These are phyloP conservation scores for Aaosphaeria pasadenensis DNA, from an alignment of 2,329 filamentous ascomycete genomes.

Conservation along the genomic window DNA sequence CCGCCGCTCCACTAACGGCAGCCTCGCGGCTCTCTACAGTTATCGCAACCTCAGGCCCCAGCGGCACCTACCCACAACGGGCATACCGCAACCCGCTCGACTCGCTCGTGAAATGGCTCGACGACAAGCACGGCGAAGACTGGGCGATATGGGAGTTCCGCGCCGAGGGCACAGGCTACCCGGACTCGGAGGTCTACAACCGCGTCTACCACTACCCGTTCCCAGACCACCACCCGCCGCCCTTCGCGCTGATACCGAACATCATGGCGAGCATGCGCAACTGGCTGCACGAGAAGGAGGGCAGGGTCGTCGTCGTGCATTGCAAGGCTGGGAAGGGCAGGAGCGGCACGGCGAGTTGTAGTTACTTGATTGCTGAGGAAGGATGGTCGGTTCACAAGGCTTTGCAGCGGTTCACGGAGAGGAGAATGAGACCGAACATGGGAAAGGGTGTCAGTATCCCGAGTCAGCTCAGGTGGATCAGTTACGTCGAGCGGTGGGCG, in stretches of 20 bases:
- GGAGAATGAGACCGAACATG: conserved; percentile 86
- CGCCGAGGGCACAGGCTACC: conserved; percentile 93
- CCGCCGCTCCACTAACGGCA: conserved; percentile 18
- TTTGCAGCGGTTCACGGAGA: conserved; percentile 68
- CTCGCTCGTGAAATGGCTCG: conserved; percentile 81
- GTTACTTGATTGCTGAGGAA: conserved; percentile 86
- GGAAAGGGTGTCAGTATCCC: conserved; percentile 89
- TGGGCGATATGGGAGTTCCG: conserved; percentile 99
- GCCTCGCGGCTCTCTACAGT: conserved; percentile 38
- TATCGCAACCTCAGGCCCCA: conserved; percentile 79
- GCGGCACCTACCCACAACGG: conserved; percentile 81
- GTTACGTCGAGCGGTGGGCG: conserved; percentile 86
- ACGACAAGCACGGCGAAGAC: conserved; percentile 71
- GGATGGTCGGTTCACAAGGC: conserved; percentile 65
- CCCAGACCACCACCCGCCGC: conserved; percentile 95
- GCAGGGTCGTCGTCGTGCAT: conserved; percentile 83
- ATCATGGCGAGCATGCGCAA: conserved; percentile 92
- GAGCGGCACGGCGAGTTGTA: conserved; percentile 82
- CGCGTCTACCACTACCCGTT: conserved; percentile 90
- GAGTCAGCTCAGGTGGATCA: conserved; percentile 82
- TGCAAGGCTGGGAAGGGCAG: conserved; percentile 97
- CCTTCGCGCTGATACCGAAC: conserved; percentile 81
- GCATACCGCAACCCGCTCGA: conserved; percentile 94
- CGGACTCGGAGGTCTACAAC: conserved; percentile 81
- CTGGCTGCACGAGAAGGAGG: conserved; percentile 60